Evolutionary conservation across 148 eudicot genomes (phyloP).

Genomic region (Rhododendron griersonianum): DNA sequence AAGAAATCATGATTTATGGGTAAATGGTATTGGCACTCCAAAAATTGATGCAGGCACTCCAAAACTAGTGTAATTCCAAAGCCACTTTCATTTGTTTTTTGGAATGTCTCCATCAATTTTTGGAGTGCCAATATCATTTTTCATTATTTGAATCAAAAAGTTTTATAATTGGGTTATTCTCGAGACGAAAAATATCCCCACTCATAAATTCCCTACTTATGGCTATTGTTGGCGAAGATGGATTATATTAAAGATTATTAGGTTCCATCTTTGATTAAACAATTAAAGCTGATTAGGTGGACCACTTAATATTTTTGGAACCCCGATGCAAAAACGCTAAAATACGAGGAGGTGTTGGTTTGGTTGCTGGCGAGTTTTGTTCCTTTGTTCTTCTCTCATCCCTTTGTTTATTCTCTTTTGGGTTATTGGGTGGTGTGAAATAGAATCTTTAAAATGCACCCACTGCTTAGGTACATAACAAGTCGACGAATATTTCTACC

Average conservation of each 20-base stretch:
- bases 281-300: background rate
- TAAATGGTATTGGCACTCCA: too few species aligned
- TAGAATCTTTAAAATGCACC: slow-evolving; percentile 18
- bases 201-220: background rate
- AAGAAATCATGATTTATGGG: background rate
- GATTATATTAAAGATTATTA: background rate
- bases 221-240: background rate
- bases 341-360: slow-evolving; percentile 10
- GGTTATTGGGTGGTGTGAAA: slow-evolving; percentile 12
- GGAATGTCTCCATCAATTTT: too few species aligned
- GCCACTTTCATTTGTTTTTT: too few species aligned
- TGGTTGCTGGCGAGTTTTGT: slow-evolving; percentile 8
- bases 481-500: too few species aligned
- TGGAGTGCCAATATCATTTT: too few species aligned
- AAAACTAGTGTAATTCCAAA: too few species aligned
- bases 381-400: background rate
- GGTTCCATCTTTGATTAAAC: background rate
- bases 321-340: slow-evolving; percentile 5
- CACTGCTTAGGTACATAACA: background rate
- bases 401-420: background rate
- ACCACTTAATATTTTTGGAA: background rate
- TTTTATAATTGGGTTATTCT: background rate
- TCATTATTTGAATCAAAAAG: too few species aligned
- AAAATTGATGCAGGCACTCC: too few species aligned
- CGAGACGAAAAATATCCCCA: background rate